Evolutionary conservation across 2,329 filamentous ascomycete species (phyloP), one percentile per base, ranked within the genome.

Genomic region (Pseudocercospora cruenta): DNA sequence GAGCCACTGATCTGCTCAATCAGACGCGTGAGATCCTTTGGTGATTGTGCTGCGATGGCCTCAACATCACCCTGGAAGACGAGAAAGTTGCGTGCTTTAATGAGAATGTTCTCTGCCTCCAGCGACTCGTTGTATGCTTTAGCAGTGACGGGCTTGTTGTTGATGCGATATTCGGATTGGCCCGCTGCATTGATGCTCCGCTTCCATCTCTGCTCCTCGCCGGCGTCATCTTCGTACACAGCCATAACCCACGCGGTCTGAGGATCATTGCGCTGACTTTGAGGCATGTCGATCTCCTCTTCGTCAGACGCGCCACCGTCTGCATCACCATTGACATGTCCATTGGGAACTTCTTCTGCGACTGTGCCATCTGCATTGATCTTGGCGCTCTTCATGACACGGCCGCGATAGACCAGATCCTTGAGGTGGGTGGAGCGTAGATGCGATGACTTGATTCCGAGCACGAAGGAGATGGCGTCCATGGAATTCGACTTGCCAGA

Each of bases 401-500:
- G 91, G 60, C 95, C 96, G 71, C 95, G 94, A 79, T 99, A 99
- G 62, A 99, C 92, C 39, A 99, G 87, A 77, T 99, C 95, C 80
- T 93, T 92, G 24, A 99, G 87, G 75, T 98, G 93, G 39, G 93
- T 89, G 3, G 96, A 99, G 75, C 95, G 93, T 62, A 99, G 85
- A 79, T 98, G 94, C n/a, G 94, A 96, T 2, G 95, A 99, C 79
- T 98, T 97, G 79, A 99, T 98, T 71, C 95, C 95, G 64, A 99
- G 87, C 66, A 99, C 95, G 80, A 99, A 99, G 71, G 95, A 99
- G 73, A 99, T 99, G 73, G 95, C 95, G 79, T 99, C 95, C 95
- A 99, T 99, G 67, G 94, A 97, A 80, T 99, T 99, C 21, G 95
- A 99, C 81, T 99, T 99, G 71, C 95, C 95, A 39, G 95, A 98